These are phyloP conservation scores for Atkinsonella hypoxylon DNA, from an alignment of 2,329 filamentous ascomycete genomes.

Conservation along the genomic window DNA sequence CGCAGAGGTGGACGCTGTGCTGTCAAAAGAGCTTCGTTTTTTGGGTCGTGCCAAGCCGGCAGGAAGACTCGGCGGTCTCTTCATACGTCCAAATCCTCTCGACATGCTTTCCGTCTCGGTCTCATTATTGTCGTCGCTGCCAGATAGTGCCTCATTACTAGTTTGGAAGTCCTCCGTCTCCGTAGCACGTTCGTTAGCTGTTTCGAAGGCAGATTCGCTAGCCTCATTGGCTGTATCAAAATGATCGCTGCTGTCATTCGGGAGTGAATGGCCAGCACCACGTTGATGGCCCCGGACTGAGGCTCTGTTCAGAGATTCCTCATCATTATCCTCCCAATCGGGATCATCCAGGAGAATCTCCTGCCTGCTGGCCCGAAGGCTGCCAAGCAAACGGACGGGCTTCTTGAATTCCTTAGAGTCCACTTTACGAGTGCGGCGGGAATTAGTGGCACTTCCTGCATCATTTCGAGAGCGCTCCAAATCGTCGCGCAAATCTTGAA, in stretches of 20 bases:
- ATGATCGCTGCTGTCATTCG: conserved; percentile 47
- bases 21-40: conserved; percentile 61
- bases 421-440: conserved; percentile 50
- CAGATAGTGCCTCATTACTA: conserved; percentile 66
- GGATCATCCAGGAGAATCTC: conserved; percentile 71
- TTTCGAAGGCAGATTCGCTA: conserved; percentile 52
- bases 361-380: conserved; percentile 58
- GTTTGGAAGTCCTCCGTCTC: conserved; percentile 95
- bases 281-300: conserved; percentile 13
- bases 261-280: conserved; percentile 7
- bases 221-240: conserved; percentile 78
- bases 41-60: conserved; percentile 26
- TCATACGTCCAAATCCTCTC: conserved; percentile 30
- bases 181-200: conserved; percentile 66
- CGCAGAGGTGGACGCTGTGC: conserved; percentile 77
- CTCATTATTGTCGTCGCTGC: conserved; percentile 71
- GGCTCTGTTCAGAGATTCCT: conserved; percentile 15
- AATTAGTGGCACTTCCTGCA: conserved; percentile 28
- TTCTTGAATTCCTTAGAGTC: conserved; percentile 68
- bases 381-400: conserved; percentile 65
- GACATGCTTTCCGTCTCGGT: conserved; percentile 72
- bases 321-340: conserved; percentile 75
- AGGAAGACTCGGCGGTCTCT: conserved; percentile 29
- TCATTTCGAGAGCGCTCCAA: conserved; percentile 59
- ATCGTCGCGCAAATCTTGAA: conserved; percentile 91